Base-by-base conservation (phyloP, 2,329 filamentous ascomycete species). In the Aspergillus pseudoterreus region DNA sequence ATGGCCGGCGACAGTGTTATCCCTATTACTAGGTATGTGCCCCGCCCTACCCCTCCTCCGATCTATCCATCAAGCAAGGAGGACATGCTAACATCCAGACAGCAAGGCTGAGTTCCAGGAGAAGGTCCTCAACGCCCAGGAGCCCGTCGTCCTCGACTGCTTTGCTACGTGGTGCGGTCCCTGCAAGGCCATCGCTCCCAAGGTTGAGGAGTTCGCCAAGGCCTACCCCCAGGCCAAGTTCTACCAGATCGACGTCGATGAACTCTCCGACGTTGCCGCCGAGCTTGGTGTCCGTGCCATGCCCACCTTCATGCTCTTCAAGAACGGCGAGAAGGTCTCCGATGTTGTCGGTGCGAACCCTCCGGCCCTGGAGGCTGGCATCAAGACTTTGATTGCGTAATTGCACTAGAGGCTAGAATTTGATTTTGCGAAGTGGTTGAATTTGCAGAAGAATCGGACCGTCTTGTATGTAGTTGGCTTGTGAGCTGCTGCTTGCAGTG, bases 81-180 rank as follows among this genome's bases (percentile, higher is more conserved):
- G 27, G 12, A 24, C 5, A 11, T 27, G 17, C 30, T 17, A 17
- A 21, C 19, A 30, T n/a, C 36, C 53, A 17, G 49, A 56, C 56
- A 88, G 84, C 59, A 81, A 79, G 67, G 66, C 74, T 21, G 82
- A 84, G 27, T 91, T 83, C 71, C 69, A 82, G 50, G 64, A 71
- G 30, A 80, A 80, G 51, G 68, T 75, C 50, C 65, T 75, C 47
- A 62, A 77, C 50, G 47, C 61, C 57, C 73, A 83, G 65, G 79
- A 78, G 48, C 72, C 88, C 58, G 55, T 95, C 62, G 76, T 96
- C 55, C 77, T 97, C 65, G 92, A 97, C 78, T 91, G 84, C 77
- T 91, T 87, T 73, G 92, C 92, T 51, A 84, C 78, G 57, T 96
- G 92, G 92, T 97, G 92, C 78, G 91, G 90, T 54, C 92, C 92